Base-by-base conservation (phyloP, 2,329 filamentous ascomycete species). In the Alternaria brassicicola region DNA sequence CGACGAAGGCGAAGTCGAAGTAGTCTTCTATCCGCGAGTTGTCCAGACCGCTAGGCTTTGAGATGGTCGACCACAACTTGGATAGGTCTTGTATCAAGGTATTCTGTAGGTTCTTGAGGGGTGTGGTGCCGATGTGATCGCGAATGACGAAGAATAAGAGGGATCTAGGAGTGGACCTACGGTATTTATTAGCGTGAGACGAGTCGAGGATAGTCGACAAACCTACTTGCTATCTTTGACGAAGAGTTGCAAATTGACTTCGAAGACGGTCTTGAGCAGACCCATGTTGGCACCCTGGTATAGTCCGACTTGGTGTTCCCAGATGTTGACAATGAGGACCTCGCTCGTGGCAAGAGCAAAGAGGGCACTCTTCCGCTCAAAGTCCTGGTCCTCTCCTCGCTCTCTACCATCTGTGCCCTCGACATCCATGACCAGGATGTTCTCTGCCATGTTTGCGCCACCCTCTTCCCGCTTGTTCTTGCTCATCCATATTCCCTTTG, bases 201-300 rank as follows among this genome's bases (percentile, higher is more conserved):
- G 25, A 25, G 15, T 8, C 3, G 13, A 46, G 21, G 5, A 19
- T 19, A 8, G n/a, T n/a, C 9, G 6, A 3, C 17, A 50, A 36
- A 82, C 88, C 72, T 85, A 94, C 90, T 92, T 92, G 78, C 89
- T 93, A 77, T 97, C 93, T 82, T 97, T 97, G 69, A 98, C 83
- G 79, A 99, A 99, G 26, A 99, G 84, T 79, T 98, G 94, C 75
- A 99, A 78, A 76, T 99, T 99, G 78, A 99, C 95, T 81, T 99
- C 95, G 70, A 99, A 99, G 4, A 99, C 95, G 0, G 96, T 99
- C 85, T 99, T 99, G 72, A 99, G 83, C 71, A 99, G 80, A 8
- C 95, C 95, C 95, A 99, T 99, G 78, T 99, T 99, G 70, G 95
- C 95, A 56, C 95, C 95, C 80, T 99, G 94, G 76, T 99, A 99